Conservation (phyloP, 2,329 filamentous ascomycete species). For the Fusarium sp. region DNA sequence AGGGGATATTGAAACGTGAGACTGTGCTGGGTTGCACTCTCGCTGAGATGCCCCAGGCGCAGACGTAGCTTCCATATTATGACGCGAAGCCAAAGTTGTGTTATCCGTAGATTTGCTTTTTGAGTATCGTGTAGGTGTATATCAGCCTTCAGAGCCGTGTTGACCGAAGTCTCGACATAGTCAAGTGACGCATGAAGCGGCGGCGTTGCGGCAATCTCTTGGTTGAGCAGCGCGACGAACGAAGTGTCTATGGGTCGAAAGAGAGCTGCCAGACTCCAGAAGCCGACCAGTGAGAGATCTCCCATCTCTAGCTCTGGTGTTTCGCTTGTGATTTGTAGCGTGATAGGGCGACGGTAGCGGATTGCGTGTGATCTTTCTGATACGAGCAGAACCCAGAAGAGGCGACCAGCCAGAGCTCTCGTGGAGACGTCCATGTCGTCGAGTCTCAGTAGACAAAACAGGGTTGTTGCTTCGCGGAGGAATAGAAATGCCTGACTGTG, state of each 20-base stretch:
- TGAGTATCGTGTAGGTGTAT: constrained; percentile 56
- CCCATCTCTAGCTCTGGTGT: constrained; percentile 49
- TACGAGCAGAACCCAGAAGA: constrained; percentile 59
- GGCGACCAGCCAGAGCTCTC: constrained; percentile 47
- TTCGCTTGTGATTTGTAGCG: constrained; percentile 55
- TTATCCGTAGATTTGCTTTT: constrained; percentile 58
- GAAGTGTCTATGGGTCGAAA: constrained; percentile 57
- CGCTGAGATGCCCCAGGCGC: constrained; percentile 55
- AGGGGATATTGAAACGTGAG: constrained; percentile 58
- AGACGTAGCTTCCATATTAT: constrained; percentile 60
- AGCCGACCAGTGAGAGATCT: constrained; percentile 50
- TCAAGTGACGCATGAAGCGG: constrained; percentile 50
- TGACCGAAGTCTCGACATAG: constrained; percentile 52
- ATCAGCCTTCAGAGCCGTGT: constrained; percentile 51
- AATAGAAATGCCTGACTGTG: constrained; percentile 59
- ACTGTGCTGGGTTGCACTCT: constrained; percentile 48
- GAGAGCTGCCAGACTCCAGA: constrained; percentile 55
- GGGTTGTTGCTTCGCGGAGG: constrained; percentile 57
- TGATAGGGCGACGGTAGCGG: constrained; percentile 57
- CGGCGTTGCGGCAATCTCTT: constrained; percentile 49
- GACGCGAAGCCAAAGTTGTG: constrained; percentile 59
- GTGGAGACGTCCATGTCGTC: constrained; percentile 43
- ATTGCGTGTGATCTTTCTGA: constrained; percentile 60
- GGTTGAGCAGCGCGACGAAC: constrained; percentile 56
- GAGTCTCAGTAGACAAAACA: constrained; percentile 51